These are phyloP conservation scores for Russula dissimulans DNA, from an alignment of 768 basidiomycete species.

Conservation along the genomic window DNA sequence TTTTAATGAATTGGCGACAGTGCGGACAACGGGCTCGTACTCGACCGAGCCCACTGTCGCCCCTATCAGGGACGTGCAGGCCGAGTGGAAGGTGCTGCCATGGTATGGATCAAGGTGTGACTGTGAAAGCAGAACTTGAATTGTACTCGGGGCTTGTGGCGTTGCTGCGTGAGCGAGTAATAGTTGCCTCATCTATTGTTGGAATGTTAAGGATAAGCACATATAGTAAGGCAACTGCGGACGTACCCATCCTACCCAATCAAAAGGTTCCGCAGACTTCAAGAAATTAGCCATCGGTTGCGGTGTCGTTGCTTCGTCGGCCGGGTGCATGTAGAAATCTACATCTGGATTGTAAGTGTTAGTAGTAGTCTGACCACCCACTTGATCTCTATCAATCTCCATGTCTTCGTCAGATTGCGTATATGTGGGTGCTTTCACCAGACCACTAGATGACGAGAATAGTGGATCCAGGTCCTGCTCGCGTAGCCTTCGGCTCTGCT, in stretches of 20 bases:
- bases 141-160: slow-evolving; percentile 3
- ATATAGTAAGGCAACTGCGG: neutral
- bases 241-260: slow-evolving; percentile 17
- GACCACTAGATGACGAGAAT: neutral
- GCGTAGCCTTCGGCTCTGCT: slow-evolving; percentile 4
- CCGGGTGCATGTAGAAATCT: neutral
- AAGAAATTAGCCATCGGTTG: neutral
- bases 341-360: neutral
- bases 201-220: neutral
- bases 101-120: neutral
- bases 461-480: neutral
- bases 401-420: neutral
- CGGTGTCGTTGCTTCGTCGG: neutral
- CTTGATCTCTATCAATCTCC: slow-evolving; percentile 2
- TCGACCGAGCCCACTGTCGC: neutral
- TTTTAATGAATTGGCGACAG: slow-evolving; percentile 5
- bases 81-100: neutral
- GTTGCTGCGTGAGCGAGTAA: slow-evolving; percentile 13
- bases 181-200: slow-evolving; percentile 13
- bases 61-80: slow-evolving; percentile 14
- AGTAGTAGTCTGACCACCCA: neutral
- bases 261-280: neutral
- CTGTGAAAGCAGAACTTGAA: slow-evolving; percentile 16
- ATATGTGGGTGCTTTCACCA: neutral
- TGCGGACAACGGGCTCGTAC: neutral